Percentiles rank a stretch among this genome's conserved stretches.
These are phyloP conservation scores for Pseudozyma sp. DNA, from an alignment of 1,284 basidiomycete genomes.

Conservation along the genomic window DNA sequence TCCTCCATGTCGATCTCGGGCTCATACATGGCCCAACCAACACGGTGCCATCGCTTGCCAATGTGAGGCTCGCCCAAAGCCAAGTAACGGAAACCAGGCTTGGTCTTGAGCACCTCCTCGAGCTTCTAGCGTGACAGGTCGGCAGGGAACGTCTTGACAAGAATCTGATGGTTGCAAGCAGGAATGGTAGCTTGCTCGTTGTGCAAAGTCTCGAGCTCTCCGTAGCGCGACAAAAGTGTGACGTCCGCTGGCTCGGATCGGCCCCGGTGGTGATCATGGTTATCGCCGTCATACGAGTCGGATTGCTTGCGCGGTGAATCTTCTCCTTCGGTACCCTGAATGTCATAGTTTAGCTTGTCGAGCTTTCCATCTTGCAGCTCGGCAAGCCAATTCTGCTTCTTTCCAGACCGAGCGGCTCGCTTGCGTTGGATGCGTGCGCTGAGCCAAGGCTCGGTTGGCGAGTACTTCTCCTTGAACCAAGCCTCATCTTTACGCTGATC, in stretches of 20 bases:
- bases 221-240: constrained; percentile 44
- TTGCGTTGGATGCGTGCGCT: constrained; percentile 40
- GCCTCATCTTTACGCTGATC: constrained; percentile 52
- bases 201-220: constrained; percentile 33
- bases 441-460: constrained; percentile 34
- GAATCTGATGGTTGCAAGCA: constrained; percentile 53
- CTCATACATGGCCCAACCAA: constrained; percentile 65
- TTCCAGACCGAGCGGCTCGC: constrained; percentile 50
- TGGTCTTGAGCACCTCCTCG: constrained; percentile 50
- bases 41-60: constrained; percentile 54
- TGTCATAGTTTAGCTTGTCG: constrained; percentile 58
- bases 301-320: constrained; percentile 4
- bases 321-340: constrained; percentile 22
- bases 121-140: constrained; percentile 50
- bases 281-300: constrained; percentile 20
- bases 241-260: constrained; percentile 36
- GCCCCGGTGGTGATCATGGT: constrained; percentile 21
- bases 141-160: constrained; percentile 57
- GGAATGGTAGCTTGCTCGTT: constrained; percentile 53
- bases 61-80: constrained; percentile 63
- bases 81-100: constrained; percentile 60
- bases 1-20: constrained; percentile 51
- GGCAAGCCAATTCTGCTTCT: constrained; percentile 55
- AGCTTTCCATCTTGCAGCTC: constrained; percentile 57
- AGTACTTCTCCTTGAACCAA: constrained; percentile 66